phyloP scores from a whole-genome alignment of 164 flowering plant species.

The Buxus sempervirens region DNA sequence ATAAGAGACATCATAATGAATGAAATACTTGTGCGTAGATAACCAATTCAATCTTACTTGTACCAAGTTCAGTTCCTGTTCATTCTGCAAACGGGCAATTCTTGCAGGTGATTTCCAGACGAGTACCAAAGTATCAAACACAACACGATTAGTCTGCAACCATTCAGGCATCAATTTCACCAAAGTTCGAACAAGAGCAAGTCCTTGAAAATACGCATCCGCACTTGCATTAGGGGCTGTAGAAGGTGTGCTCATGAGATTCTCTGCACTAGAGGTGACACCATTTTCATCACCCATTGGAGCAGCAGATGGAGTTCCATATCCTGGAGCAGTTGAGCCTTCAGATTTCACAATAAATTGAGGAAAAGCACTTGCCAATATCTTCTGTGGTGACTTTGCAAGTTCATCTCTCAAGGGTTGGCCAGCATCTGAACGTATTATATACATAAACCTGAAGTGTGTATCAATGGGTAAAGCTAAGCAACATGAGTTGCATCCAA shows the following conservation, averaged over 20 bases:
- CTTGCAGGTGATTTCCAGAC: conserved; percentile 96
- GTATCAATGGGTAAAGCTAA: conserved; percentile 3
- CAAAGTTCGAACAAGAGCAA: conserved; percentile 71
- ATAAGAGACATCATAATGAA: background rate
- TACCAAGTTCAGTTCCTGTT: conserved; percentile 83
- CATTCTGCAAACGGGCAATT: conserved; percentile 79
- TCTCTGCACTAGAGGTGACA: conserved; percentile 38
- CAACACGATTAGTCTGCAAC: conserved; percentile 74
- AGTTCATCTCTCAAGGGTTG: conserved; percentile 97
- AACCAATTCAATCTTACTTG: conserved; percentile 52
- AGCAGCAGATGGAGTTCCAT: conserved; percentile 36
- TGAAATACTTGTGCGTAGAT: background rate
- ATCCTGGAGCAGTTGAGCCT: conserved; percentile 36
- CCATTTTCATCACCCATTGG: conserved; percentile 49
- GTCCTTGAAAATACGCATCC: conserved; percentile 94
- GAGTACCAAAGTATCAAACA: conserved; percentile 83
- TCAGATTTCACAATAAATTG: conserved; percentile 65
- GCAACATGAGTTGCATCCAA: background rate
- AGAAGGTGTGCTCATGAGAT: conserved; percentile 30
- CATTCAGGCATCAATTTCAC: conserved; percentile 92
- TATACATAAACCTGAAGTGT: conserved; percentile 82
- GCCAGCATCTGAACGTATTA: conserved; percentile 96
- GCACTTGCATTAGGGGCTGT: conserved; percentile 33
- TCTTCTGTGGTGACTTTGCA: conserved; percentile 92
- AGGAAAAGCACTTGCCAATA: conserved; percentile 78